A percentile compares a stretch with the other conserved stretches of the same genome.
phyloP scores from a whole-genome alignment of 345 rosid genomes.

The Noccaea caerulescens region DNA sequence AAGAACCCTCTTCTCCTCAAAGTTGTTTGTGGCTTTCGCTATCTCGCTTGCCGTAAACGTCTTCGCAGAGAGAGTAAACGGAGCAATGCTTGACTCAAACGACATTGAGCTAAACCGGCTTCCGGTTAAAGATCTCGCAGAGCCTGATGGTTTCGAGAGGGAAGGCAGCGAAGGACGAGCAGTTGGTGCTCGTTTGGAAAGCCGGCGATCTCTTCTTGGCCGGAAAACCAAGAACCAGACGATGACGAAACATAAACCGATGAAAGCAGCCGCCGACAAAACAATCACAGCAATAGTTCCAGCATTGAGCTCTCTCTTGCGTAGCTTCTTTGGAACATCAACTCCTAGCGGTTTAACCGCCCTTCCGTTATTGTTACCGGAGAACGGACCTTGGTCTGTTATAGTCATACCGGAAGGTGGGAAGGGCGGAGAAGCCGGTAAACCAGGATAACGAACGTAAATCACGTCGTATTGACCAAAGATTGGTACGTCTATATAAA shows the following conservation, averaged over 20 bases:
- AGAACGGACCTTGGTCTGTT: conserved; percentile 67
- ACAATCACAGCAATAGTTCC: conserved; percentile 71
- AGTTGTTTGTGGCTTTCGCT: conserved; percentile 76
- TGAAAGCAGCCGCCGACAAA: conserved; percentile 64
- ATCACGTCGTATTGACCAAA: conserved; percentile 83
- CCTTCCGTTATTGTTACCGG: conserved; percentile 53
- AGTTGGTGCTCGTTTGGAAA: conserved; percentile 48
- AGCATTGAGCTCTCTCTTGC: conserved; percentile 54
- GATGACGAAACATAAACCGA: conserved; percentile 60
- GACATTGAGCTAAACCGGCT: conserved; percentile 81
- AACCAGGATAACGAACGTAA: conserved; percentile 86
- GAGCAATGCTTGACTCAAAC: conserved; percentile 80
- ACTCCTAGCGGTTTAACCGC: conserved; percentile 85
- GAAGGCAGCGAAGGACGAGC: conserved; percentile 55
- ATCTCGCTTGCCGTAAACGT: conserved; percentile 78
- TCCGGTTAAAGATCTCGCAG: conserved; percentile 58
- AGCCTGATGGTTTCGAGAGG: conserved; percentile 74
- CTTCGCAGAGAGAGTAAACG: conserved; percentile 84
- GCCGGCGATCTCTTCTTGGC: conserved; percentile 41
- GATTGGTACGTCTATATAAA: conserved; percentile 58
- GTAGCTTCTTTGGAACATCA: conserved; percentile 63
- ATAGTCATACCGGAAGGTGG: conserved; percentile 53
- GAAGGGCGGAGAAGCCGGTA: conserved; percentile 88
- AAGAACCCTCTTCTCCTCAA: conserved; percentile 67
- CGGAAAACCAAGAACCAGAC: conserved; percentile 66